Base-by-base conservation (phyloP, 441 rosid genomes). In the Cnidoscolus chayamansa region DNA sequence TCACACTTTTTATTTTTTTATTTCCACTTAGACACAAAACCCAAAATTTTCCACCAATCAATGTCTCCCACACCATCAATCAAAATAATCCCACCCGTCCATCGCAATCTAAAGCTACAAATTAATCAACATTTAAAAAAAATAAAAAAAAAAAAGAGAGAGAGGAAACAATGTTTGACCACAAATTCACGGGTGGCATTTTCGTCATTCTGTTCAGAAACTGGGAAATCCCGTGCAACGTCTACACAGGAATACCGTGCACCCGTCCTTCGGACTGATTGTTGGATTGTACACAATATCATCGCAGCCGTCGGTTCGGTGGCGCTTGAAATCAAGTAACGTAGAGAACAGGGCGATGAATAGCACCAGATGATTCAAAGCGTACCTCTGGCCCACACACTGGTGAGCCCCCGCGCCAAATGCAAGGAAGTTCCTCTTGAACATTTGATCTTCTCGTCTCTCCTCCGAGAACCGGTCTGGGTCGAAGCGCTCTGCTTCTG, bases 361-460 rank as follows among this genome's bases (percentile, higher is more conserved):
- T 25, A 93, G 84, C 35, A 86, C 89, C 56, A 93, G 81, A 35
- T 89, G 94, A 76, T 89, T 91, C 56, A 88, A 7, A 0, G 98
- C 98, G 71, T 93, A 93, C 76, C 93, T 81, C 79, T 93, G 97
- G 4, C 98, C 96, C 72, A 89, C 91, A n/a, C 98, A 93, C 74
- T 88, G 97, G 87, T 93, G 98, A 50, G 98, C 31, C 12, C 98
- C 98, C 1, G 92, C 87, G 4, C 98, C 98, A 6, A 93, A 93
- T 0, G 92, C 89, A 53, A 93, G n/a, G 55, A 80, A 93, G 73
- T 91, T 87, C 40, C 79, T 78, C 71, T 81, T 91, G 78, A 31
- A 82, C 0, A 82, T 4, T 69, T 81, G 87, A 10, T 87, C 96
- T 80, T 91, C 97, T 3, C 76, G 84, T 7, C 97, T 78, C 37